Evolutionary conservation across 306 rosid species (phyloP).

Genomic region (Vigna radiata): DNA sequence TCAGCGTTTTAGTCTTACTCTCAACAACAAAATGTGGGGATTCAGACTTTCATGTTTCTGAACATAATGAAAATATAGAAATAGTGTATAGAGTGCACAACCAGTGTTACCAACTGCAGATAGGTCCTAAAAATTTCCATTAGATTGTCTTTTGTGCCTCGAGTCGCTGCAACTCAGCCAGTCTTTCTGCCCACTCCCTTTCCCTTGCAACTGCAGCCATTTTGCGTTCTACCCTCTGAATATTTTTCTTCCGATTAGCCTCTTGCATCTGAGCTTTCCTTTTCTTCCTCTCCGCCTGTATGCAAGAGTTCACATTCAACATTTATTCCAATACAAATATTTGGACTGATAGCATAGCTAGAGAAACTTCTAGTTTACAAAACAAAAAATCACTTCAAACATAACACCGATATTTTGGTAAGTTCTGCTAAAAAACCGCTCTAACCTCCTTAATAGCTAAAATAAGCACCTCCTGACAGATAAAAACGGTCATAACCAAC

Average conservation of each 20-base stretch:
- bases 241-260: slow-evolving; percentile 76
- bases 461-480: slow-evolving; percentile 4
- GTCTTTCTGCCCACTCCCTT: slow-evolving; percentile 73
- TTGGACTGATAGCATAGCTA: slow-evolving; percentile 6
- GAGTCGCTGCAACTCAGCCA: slow-evolving; percentile 71
- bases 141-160: slow-evolving; percentile 72
- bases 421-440: slow-evolving; percentile 29
- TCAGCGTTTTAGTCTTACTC: not conserved
- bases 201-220: slow-evolving; percentile 98
- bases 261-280: slow-evolving; percentile 81
- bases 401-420: not conserved
- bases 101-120: slow-evolving; percentile 1
- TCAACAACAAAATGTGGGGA: not conserved
- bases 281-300: slow-evolving; percentile 77
- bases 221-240: slow-evolving; percentile 80
- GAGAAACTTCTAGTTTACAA: not conserved
- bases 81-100: not conserved
- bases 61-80: too few relatives aligned
- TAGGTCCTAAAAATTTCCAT: slow-evolving; percentile 43
- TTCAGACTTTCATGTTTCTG: slow-evolving; percentile 13
- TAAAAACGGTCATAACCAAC: slow-evolving; percentile 23
- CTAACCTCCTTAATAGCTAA: slow-evolving; percentile 29
- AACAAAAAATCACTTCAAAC: not conserved
- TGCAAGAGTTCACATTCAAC: slow-evolving; percentile 27
- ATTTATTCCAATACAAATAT: slow-evolving; percentile 15